Conservation (phyloP, 2,329 filamentous ascomycete species). For the Phaeosphaeria sp. region DNA sequence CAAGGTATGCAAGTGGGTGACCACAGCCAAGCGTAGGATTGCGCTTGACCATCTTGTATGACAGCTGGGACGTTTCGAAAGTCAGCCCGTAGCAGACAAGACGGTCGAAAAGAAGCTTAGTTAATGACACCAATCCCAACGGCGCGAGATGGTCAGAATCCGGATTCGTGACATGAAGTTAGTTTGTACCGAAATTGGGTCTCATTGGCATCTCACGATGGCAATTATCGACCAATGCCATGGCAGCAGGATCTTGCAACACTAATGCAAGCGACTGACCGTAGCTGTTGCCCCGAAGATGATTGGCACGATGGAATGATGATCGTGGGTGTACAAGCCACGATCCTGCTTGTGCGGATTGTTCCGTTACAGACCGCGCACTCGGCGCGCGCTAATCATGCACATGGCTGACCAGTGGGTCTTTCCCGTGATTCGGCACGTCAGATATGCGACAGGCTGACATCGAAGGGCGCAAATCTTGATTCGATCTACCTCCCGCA, state of each 20-base stretch:
- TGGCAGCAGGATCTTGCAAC: not conserved
- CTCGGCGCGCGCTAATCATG: not conserved
- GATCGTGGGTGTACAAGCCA: not conserved
- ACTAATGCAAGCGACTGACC: not conserved
- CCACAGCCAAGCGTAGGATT: not conserved
- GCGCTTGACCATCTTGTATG: not conserved
- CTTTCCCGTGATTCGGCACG: not conserved
- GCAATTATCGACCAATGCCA: not conserved
- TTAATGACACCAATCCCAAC: not conserved
- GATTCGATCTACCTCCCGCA: not conserved
- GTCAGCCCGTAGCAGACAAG: not conserved
- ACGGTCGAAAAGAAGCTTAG: not conserved
- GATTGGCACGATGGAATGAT: not conserved
- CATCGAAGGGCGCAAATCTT: not conserved
- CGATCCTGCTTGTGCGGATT: not conserved
- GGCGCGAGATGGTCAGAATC: not conserved
- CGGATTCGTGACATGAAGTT: not conserved
- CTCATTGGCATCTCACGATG: not conserved
- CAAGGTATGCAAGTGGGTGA: conserved; percentile 1
- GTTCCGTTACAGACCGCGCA: not conserved
- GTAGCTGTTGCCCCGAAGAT: not conserved
- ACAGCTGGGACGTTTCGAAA: not conserved
- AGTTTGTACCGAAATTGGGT: not conserved
- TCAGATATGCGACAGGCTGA: not conserved
- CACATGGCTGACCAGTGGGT: not conserved